Base-by-base conservation (phyloP, 768 basidiomycete species). In the Rhodosporidiobolus odoratus region DNA sequence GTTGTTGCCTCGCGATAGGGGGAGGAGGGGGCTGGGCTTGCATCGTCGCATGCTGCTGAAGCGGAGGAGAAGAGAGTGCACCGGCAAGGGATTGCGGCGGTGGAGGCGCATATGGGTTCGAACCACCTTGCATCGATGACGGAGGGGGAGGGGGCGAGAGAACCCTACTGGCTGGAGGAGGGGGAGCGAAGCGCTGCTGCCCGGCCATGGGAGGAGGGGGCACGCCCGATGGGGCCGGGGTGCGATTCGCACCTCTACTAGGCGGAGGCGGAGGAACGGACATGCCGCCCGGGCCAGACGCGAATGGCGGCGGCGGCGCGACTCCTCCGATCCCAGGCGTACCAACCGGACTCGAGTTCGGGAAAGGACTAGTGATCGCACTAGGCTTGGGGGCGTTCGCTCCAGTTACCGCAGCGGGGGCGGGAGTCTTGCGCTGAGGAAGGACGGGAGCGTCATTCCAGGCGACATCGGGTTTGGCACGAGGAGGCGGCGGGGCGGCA, bases 121-220 rank as follows among this genome's bases (percentile, higher is more conserved):
- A n/a, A n/a, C n/a, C n/a, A n/a, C n/a, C n/a, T 53, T 32, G 10
- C 48, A 30, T 19, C 27, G 34, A 85, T 85, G 86, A 86, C n/a
- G 86, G 82, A 17, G 86, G 85, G 7, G 86, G 86, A 2, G 88
- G 88, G 0, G 87, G 32, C 19, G n/a, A n/a, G n/a, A 59, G 30
- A 43, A 59, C 32, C 23, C 58, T 40, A 9, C 58, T 43, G 2
- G 58, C 40, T 9, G 54, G 54, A 37, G 54, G 54, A 37, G 54
- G 54, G 35, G 54, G 48, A 50, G 43, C 13, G 43, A 45, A 12
- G 43, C 43, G 13, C 48, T 50, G 48, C 48, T 50, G 12, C 3
- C 57, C 45, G 1, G 56, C 12, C 56, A 50, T 37, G 32, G 64
- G 73, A 37, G 78, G 78, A 62, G 76, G 82, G 23, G 64, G 43